Evolutionary conservation across 2,329 filamentous ascomycete species (phyloP).

Genomic region (Penicillium sp.): DNA sequence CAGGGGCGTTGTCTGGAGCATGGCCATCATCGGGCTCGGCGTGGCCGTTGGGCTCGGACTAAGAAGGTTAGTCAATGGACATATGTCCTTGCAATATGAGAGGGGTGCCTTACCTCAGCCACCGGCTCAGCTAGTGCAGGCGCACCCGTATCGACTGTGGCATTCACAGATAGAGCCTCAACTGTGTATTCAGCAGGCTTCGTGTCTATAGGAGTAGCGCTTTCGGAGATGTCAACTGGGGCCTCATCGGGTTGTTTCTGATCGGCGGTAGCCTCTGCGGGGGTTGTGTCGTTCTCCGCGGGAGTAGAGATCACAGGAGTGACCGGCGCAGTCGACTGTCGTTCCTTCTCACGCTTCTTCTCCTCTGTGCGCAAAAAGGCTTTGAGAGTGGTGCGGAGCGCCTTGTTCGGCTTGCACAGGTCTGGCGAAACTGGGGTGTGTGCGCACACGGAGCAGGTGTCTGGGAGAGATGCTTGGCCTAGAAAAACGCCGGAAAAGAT

Average conservation of each 20-base stretch:
- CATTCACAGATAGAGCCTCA: conserved; percentile 11
- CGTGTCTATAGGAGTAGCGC: conserved; percentile 14
- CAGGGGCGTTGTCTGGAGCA: not conserved
- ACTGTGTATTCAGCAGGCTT: conserved; percentile 15
- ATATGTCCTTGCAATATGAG: too few species aligned
- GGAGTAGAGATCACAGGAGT: conserved; percentile 29
- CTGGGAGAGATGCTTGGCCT: conserved; percentile 75
- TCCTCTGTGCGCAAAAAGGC: conserved; percentile 89
- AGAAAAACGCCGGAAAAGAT: not conserved
- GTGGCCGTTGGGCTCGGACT: conserved; percentile 19
- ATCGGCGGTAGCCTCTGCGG: conserved; percentile 18
- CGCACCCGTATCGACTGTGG: conserved; percentile 3
- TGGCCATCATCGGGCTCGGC: conserved; percentile 15
- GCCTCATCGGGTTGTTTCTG: conserved; percentile 23
- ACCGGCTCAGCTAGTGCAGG: conserved; percentile 7
- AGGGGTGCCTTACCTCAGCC: conserved; percentile 20
- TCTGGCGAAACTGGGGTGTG: conserved; percentile 84
- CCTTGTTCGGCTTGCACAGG: conserved; percentile 86
- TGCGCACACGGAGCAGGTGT: conserved; percentile 88
- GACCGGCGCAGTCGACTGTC: conserved; percentile 41
- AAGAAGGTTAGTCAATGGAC: conserved; percentile 1
- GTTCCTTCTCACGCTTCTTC: conserved; percentile 76
- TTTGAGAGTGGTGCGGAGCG: conserved; percentile 86
- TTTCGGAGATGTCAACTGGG: conserved; percentile 6
- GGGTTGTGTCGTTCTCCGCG: conserved; percentile 20